Evolutionary conservation across 768 basidiomycete genomes (phyloP).

Genomic region (Collybiopsis luxurians): DNA sequence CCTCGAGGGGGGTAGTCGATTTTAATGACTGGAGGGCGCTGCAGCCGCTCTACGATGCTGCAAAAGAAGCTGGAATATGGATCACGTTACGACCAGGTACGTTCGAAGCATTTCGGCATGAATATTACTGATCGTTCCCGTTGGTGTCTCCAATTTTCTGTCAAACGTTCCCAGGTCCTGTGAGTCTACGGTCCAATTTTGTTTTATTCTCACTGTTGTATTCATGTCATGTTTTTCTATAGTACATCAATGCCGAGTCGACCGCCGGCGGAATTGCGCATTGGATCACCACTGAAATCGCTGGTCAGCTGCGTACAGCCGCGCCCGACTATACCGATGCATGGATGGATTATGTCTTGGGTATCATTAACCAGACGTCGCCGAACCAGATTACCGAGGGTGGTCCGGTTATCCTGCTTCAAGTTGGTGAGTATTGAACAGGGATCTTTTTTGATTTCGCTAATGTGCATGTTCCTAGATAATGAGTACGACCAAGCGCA

Average conservation of each 20-base stretch:
- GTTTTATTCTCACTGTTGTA: neutral
- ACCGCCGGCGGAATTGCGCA: slow-evolving; percentile 56
- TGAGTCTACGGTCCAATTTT: slow-evolving; percentile 18
- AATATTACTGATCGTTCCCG: neutral
- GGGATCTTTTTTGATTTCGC: neutral
- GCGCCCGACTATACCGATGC: slow-evolving; percentile 66
- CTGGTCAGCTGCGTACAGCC: slow-evolving; percentile 69
- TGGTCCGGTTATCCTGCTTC: slow-evolving; percentile 71
- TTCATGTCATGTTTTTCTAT: slow-evolving; percentile 7
- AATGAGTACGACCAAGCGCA: slow-evolving; percentile 68
- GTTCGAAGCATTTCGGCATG: slow-evolving; percentile 8
- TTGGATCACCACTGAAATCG: slow-evolving; percentile 55
- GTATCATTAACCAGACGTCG: slow-evolving; percentile 55
- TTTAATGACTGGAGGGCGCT: slow-evolving; percentile 70
- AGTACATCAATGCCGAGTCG: slow-evolving; percentile 72
- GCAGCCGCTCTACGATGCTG: slow-evolving; percentile 71
- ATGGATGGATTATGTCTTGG: slow-evolving; percentile 72
- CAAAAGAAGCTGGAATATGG: slow-evolving; percentile 72
- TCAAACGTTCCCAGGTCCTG: slow-evolving; percentile 31
- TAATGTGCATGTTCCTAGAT: slow-evolving; percentile 37
- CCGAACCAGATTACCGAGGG: slow-evolving; percentile 69
- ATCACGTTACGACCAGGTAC: slow-evolving; percentile 75
- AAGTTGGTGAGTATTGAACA: neutral
- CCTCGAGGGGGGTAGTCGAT: slow-evolving; percentile 70
- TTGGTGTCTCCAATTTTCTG: neutral